Base-by-base conservation (phyloP, 2,329 filamentous ascomycete species). In the Stachybotrys chlorohalonatus region DNA sequence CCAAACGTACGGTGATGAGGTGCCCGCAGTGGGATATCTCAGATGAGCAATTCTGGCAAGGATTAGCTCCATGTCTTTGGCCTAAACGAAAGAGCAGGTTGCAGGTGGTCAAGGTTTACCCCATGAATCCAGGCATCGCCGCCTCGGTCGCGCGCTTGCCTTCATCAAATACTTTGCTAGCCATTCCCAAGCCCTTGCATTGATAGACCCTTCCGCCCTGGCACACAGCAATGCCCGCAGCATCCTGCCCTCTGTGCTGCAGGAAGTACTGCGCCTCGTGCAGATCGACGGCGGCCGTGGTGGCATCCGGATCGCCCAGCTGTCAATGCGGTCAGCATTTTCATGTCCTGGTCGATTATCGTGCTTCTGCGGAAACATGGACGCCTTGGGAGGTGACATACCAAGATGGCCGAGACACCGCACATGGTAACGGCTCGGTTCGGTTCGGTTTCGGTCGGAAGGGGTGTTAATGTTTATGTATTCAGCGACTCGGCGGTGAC, bases 111-210 rank as follows among this genome's bases (percentile, higher is more conserved):
- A 46, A 42, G 47, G 11, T 56, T 53, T 57, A 58, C 90, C 49
- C 90, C 87, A 94, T 92, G 71, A 83, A 93, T 39, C 91, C 91
- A 11, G 90, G 66, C 47, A 69, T 53, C 47, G 65, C 13, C 36
- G 8, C 36, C 36, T 42, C 55, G 46, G 81, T 75, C 47, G 92
- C 78, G 58, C 87, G 82, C 56, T 83, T 80, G 60, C 90, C 91
- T 59, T 95, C 88, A 53, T 86, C 79, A 72, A 96, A 95, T 62
- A 95, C 90, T 68, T 61, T 60, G 51, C 54, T 51, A 30, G 59
- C 91, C 80, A 96, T 87, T 54, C 91, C 92, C 66, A 91, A 90
- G 60, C 90, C 90, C 74, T 96, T 96, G 76, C 88, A 87, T 68
- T 95, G 90, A 68, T 87, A 93, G 61, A 96, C 86, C 48, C 90